Base-by-base conservation (phyloP, 192 early-diverging fungal genomes). In the Thoreauomyces humboldtii region DNA sequence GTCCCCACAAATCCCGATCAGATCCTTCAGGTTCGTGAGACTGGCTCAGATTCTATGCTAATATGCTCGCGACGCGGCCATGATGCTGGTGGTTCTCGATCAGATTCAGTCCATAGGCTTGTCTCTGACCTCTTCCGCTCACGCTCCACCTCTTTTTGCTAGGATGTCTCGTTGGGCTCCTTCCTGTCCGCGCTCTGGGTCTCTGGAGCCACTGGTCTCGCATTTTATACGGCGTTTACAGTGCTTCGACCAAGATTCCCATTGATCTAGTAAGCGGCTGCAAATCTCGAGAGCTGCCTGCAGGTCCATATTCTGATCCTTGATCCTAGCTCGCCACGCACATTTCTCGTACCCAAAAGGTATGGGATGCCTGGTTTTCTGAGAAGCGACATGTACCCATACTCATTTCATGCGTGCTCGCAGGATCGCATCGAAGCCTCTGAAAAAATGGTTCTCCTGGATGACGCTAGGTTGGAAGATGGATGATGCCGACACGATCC, bases 191-290 rank as follows among this genome's bases (percentile, higher is more conserved):
- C 47, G 15, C 14, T 63, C 14, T 24, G 31, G 15, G 9, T 53
- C 31, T 34, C 25, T 34, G 29, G 47, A 11, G 61, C 47, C 3
- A 43, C 37, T 22, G 45, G 32, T 54, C 14, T 63, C 25, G 61
- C 61, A 4, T 53, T 63, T 12, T 51, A 51, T 21, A 14, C 35
- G 15, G 61, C 31, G 11, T 63, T 63, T 33, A 28, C 21, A 17
- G 14, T 63, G 7, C 21, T 63, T 14, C 12, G 61, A 21, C 1
- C 21, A 28, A 24, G 61, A n/a, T 51, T 32, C 22, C 61, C 61
- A 17, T 28, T 56, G 1, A 36, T 63, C 32, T 63, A 54, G 38
- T 17, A 17, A 41, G 17, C 17, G 38, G 38, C 9, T 41, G 38
- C 11, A 41, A 41, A 12, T 17, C 9, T 9, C 38, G 17, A 41